Evolutionary conservation across 1,284 basidiomycete genomes (phyloP).

Genomic region (Boletus semigastroideus): DNA sequence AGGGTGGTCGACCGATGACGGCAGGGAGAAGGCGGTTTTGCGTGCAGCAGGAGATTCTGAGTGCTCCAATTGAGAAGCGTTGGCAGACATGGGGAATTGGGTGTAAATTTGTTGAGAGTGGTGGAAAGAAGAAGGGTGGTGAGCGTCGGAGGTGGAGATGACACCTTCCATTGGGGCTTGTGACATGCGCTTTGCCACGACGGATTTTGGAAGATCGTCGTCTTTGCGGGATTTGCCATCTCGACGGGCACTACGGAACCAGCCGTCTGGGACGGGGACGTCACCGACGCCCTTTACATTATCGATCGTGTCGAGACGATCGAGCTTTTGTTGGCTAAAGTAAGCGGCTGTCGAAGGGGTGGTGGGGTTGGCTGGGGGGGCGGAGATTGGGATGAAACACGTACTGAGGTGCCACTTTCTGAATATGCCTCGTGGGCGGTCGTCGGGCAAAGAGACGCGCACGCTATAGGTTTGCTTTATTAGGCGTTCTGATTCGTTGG

Average conservation of each 20-base stretch:
- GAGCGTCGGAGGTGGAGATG: conserved; percentile 21
- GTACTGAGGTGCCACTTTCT: conserved; percentile 82
- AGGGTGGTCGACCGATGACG: conserved; percentile 29
- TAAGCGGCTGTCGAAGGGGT: conserved; percentile 58
- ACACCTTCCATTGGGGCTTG: conserved; percentile 35
- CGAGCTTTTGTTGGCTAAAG: conserved; percentile 72
- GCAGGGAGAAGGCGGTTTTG: conserved; percentile 33
- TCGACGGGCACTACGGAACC: conserved; percentile 69
- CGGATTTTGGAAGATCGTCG: conserved; percentile 44
- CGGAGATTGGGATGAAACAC: conserved; percentile 37
- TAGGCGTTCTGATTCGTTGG: conserved; percentile 54
- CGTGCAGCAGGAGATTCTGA: conserved; percentile 20
- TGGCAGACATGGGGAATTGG: conserved; percentile 36
- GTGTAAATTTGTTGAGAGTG: conserved; percentile 24
- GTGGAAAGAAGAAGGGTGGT: conserved; percentile 29
- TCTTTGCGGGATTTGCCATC: conserved; percentile 60
- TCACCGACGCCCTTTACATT: conserved; percentile 62
- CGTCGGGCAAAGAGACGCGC: conserved; percentile 67
- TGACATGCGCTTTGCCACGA: conserved; percentile 36
- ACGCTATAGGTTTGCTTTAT: conserved; percentile 86
- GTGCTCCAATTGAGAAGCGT: conserved; percentile 25
- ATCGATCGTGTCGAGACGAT: conserved; percentile 66
- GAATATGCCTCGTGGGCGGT: conserved; percentile 57
- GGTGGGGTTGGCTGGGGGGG: conserved; percentile 11
- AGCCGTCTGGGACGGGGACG: conserved; percentile 64